Conservation (phyloP, 805 yeast genomes). For the Saccharomycopsis fermentans region DNA sequence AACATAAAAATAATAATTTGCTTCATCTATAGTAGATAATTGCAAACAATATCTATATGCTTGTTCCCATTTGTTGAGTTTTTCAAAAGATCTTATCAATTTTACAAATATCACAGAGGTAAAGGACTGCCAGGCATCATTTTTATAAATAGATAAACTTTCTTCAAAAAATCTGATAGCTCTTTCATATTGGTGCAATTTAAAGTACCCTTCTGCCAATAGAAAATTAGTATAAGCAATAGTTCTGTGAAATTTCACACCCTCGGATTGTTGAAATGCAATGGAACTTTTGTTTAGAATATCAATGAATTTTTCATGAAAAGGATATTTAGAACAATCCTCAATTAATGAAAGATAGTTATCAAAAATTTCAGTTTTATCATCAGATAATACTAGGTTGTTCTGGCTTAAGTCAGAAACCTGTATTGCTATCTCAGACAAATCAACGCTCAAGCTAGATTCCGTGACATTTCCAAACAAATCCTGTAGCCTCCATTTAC, state of each 20-base stretch:
- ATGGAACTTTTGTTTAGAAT: slow-evolving; percentile 17
- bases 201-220: slow-evolving; percentile 39
- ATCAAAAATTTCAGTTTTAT: slow-evolving; percentile 19
- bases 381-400: not conserved
- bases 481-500: slow-evolving; percentile 2
- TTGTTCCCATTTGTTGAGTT: slow-evolving; percentile 26
- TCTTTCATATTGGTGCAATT: slow-evolving; percentile 27
- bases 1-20: not conserved
- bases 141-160: slow-evolving; percentile 28
- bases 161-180: slow-evolving; percentile 34
- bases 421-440: slow-evolving; percentile 14
- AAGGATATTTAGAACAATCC: slow-evolving; percentile 19
- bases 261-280: slow-evolving; percentile 14
- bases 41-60: slow-evolving; percentile 28
- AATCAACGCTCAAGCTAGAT: not conserved
- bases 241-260: slow-evolving; percentile 28
- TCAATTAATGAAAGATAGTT: slow-evolving; percentile 23
- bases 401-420: not conserved
- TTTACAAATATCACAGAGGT: slow-evolving; percentile 27
- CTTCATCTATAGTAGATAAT: slow-evolving; percentile 23
- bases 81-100: slow-evolving; percentile 30
- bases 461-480: not conserved
- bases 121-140: slow-evolving; percentile 34
- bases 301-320: slow-evolving; percentile 12
- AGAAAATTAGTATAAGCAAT: slow-evolving; percentile 37